Evolutionary conservation across 1,284 basidiomycete genomes (phyloP).

Genomic region (Papiliotrema nemorosa): DNA sequence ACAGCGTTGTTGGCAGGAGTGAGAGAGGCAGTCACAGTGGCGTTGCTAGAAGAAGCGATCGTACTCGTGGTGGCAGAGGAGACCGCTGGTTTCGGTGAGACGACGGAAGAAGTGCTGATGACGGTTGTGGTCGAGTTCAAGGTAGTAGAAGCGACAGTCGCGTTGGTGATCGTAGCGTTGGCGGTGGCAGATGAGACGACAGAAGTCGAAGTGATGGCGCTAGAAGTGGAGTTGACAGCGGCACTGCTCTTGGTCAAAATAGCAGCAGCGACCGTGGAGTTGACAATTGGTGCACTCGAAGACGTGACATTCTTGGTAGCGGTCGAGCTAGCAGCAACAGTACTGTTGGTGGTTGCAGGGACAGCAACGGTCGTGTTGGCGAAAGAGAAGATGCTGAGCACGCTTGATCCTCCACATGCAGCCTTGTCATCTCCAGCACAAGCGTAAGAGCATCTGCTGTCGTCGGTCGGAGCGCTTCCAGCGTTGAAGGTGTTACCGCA

Average conservation of each 20-base stretch:
- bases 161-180: no score
- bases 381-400: conserved; percentile 1
- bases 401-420: conserved; percentile 2
- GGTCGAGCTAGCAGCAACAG: conserved; percentile 7
- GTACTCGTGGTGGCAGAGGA: no score
- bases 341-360: conserved; percentile 11
- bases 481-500: conserved; percentile 2
- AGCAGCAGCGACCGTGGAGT: no score
- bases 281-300: no score
- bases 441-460: background rate
- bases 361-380: conserved; percentile 5
- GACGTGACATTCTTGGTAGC: conserved; percentile 4
- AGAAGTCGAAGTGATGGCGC: background rate
- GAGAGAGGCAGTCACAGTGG: no score
- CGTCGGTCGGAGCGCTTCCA: conserved; percentile 8
- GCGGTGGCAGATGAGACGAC: no score
- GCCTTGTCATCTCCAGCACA: background rate
- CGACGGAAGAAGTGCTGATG: no score
- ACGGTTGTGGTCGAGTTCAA: no score
- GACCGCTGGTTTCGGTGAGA: no score
- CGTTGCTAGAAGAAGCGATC: no score
- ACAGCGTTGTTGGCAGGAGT: no score
- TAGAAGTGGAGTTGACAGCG: background rate
- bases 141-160: no score
- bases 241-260: conserved; percentile 1